These are phyloP conservation scores for Kalmanozyma brasiliensis DNA, from an alignment of 1,284 basidiomycete genomes.

Conservation along the genomic window DNA sequence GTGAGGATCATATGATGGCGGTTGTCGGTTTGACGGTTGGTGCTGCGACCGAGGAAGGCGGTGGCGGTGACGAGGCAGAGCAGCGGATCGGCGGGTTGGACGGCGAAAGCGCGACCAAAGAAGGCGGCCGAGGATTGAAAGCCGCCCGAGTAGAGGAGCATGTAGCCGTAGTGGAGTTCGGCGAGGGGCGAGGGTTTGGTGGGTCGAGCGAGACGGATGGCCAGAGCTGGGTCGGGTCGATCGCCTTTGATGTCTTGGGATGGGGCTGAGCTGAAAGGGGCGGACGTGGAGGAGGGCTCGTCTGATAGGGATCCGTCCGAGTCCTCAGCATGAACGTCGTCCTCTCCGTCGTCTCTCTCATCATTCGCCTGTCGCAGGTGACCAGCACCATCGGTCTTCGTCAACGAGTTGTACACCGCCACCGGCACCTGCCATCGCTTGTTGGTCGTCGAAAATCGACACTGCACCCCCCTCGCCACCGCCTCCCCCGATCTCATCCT, in stretches of 20 bases:
- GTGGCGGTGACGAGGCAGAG: slow-evolving; percentile 84
- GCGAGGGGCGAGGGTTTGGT: slow-evolving; percentile 72
- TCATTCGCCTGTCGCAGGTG: not conserved
- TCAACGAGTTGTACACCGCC: slow-evolving; percentile 1
- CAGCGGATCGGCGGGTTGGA: slow-evolving; percentile 83
- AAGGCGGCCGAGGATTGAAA: slow-evolving; percentile 91
- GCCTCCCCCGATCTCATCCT: slow-evolving; percentile 57
- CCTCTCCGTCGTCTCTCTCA: slow-evolving; percentile 28
- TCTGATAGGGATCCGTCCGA: slow-evolving; percentile 46
- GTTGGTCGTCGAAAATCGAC: slow-evolving; percentile 17
- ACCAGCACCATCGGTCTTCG: not conserved
- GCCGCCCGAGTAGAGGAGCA: slow-evolving; percentile 84
- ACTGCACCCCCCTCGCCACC: slow-evolving; percentile 41
- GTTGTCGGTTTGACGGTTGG: slow-evolving; percentile 94
- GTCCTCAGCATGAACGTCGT: slow-evolving; percentile 12
- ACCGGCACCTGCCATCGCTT: slow-evolving; percentile 30
- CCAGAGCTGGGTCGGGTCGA: slow-evolving; percentile 19
- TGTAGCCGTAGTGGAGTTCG: slow-evolving; percentile 84
- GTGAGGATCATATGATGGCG: slow-evolving; percentile 75
- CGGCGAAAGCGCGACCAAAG: slow-evolving; percentile 84
- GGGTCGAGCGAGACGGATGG: slow-evolving; percentile 35
- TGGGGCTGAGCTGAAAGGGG: too few species aligned
- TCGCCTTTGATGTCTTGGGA: slow-evolving; percentile 30
- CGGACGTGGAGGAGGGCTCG: too few species aligned
- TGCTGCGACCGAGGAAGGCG: slow-evolving; percentile 85